A percentile compares a stretch with the other conserved stretches of the same genome.
Conservation (phyloP, 331 rosid species). For the Quercus tomentella region DNA sequence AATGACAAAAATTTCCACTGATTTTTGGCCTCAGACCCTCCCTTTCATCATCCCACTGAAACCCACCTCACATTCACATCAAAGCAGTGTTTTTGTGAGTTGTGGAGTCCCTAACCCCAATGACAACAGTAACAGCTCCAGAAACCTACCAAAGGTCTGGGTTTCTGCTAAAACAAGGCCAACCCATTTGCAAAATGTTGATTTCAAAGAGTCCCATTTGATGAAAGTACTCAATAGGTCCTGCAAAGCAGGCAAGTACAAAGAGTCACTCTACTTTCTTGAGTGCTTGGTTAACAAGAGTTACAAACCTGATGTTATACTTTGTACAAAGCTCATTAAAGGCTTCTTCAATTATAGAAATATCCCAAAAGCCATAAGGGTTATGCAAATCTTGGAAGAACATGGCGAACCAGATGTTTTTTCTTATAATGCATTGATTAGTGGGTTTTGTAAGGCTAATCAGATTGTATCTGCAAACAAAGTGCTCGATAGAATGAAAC, state of each 20-base stretch:
- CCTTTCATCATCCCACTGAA: slow-evolving; percentile 25
- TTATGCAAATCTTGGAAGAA: slow-evolving; percentile 74
- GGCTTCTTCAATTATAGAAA: slow-evolving; percentile 66
- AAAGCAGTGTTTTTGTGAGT: slow-evolving; percentile 10
- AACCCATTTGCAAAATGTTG: slow-evolving; percentile 22
- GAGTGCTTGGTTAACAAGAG: slow-evolving; percentile 61
- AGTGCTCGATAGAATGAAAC: slow-evolving; percentile 68
- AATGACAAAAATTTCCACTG: slow-evolving; percentile 61
- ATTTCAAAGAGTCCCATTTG: slow-evolving; percentile 51
- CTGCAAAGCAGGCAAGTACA: slow-evolving; percentile 65
- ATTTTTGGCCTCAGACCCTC: slow-evolving; percentile 53
- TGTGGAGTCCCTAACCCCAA: slow-evolving; percentile 33
- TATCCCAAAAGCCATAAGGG: slow-evolving; percentile 57
- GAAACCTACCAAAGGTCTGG: slow-evolving; percentile 19
- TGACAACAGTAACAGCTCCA: slow-evolving; percentile 20
- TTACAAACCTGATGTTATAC: slow-evolving; percentile 68
- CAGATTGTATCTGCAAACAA: slow-evolving; percentile 48
- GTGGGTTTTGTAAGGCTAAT: slow-evolving; percentile 65
- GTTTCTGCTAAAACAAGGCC: slow-evolving; percentile 31
- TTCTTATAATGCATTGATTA: slow-evolving; percentile 73
- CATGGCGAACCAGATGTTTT: slow-evolving; percentile 80
- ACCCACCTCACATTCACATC: slow-evolving; percentile 29
- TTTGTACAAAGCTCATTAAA: slow-evolving; percentile 73
- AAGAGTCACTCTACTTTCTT: slow-evolving; percentile 71
- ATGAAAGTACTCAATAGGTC: slow-evolving; percentile 55